Percentiles rank a stretch among this genome's conserved stretches.
Evolutionary conservation across 2,329 filamentous ascomycete species (phyloP).

Genomic region (Talaromyces piceae): DNA sequence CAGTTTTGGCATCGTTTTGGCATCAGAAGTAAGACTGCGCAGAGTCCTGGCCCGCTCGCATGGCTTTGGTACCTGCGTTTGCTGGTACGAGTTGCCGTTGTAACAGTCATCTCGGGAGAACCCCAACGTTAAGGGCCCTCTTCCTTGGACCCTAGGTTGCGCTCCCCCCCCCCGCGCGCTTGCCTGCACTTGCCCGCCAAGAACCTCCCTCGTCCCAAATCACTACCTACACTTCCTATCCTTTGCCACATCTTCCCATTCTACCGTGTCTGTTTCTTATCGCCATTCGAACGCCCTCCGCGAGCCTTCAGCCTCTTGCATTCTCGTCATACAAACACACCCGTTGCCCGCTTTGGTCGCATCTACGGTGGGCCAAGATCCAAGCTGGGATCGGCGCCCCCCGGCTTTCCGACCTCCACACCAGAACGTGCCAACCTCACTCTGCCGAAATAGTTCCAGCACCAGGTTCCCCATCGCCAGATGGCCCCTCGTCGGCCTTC

Average conservation of each 20-base stretch:
- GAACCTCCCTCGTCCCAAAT: background rate
- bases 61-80: too few relatives aligned
- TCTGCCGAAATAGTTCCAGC: background rate
- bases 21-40: too few relatives aligned
- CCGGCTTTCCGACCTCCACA: background rate
- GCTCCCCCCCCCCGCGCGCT: background rate
- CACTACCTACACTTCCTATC: background rate
- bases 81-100: too few relatives aligned
- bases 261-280: background rate
- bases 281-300: background rate
- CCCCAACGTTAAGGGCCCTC: background rate
- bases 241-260: background rate
- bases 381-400: background rate
- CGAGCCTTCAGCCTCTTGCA: background rate
- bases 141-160: background rate
- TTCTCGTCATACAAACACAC: background rate
- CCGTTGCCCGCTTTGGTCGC: background rate
- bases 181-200: background rate
- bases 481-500: constrained; percentile 4
- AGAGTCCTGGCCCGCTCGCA: too few relatives aligned
- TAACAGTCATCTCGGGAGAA: too few relatives aligned
- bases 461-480: constrained; percentile 2
- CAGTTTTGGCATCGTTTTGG: too few relatives aligned
- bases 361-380: background rate
- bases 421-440: background rate